phyloP scores from a whole-genome alignment of 2,329 filamentous ascomycete genomes.

The Phialophora expanda region DNA sequence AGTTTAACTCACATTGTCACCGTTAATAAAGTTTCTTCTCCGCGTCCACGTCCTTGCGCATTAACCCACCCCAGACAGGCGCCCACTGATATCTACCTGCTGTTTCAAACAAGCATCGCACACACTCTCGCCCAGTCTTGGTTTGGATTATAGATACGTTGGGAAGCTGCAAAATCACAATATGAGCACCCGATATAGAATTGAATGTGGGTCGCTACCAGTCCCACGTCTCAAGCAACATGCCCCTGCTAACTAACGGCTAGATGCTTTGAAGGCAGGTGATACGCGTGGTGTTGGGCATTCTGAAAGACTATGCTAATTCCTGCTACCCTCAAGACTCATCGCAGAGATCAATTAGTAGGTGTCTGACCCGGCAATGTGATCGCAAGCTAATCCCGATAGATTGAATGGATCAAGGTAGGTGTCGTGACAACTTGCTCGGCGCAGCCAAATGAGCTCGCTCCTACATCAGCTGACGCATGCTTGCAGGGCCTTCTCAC shows the following conservation, averaged over 20 bases:
- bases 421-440: neutral
- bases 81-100: neutral
- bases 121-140: neutral
- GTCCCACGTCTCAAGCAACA: slow-evolving; percentile 14
- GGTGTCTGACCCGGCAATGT: slow-evolving; percentile 31
- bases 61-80: neutral
- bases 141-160: neutral
- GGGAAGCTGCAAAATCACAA: neutral
- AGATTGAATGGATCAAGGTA: slow-evolving; percentile 91
- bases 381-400: slow-evolving; percentile 43
- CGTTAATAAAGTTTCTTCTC: neutral
- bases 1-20: neutral
- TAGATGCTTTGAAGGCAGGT: slow-evolving; percentile 69
- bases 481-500: slow-evolving; percentile 70
- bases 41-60: neutral
- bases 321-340: slow-evolving; percentile 70
- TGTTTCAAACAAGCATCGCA: neutral
- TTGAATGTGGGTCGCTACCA: slow-evolving; percentile 68
- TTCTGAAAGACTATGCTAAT: slow-evolving; percentile 22
- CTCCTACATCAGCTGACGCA: slow-evolving; percentile 12
- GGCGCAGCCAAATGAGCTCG: neutral
- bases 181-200: slow-evolving; percentile 59
- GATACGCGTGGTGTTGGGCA: neutral
- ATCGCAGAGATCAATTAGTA: slow-evolving; percentile 88
- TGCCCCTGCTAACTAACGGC: slow-evolving; percentile 27